Conservation (phyloP, 2,329 filamentous ascomycete genomes). For the Colletotrichum chrysophilum region DNA sequence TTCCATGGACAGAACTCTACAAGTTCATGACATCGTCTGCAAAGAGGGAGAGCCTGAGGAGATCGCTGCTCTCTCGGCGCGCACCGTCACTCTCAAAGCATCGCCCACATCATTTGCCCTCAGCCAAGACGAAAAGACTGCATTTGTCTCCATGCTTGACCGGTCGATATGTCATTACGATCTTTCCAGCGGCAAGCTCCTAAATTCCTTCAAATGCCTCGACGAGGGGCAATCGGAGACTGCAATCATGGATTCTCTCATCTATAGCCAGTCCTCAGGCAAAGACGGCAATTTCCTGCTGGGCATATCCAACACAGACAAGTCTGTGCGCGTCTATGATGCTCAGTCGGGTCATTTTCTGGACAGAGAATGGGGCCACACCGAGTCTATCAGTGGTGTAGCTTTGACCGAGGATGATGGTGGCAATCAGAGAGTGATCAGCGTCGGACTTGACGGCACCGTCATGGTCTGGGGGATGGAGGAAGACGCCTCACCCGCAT, state of each 20-base stretch:
- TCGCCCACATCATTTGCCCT: constrained; percentile 86
- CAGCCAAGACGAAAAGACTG: constrained; percentile 62
- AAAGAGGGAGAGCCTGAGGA: constrained; percentile 68
- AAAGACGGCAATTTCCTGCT: constrained; percentile 71
- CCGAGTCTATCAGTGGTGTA: constrained; percentile 88
- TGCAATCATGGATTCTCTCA: constrained; percentile 81
- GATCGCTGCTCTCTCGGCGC: constrained; percentile 78
- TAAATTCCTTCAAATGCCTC: constrained; percentile 79
- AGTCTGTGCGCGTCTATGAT: constrained; percentile 92
- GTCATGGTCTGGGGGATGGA: constrained; percentile 80
- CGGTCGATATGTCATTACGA: constrained; percentile 67
- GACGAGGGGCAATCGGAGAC: constrained; percentile 83
- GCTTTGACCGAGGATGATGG: constrained; percentile 69
- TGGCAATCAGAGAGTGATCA: constrained; percentile 66
- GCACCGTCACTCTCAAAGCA: constrained; percentile 82
- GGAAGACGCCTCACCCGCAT: constrained; percentile 45
- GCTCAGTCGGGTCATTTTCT: constrained; percentile 77
- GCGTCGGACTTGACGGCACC: constrained; percentile 79
- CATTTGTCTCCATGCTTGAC: constrained; percentile 66
- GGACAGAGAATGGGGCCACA: constrained; percentile 93
- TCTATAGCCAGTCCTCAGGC: constrained; percentile 61
- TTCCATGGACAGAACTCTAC: constrained; percentile 85
- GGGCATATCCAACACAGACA: constrained; percentile 93
- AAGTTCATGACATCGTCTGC: constrained; percentile 79
- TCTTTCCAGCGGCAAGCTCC: constrained; percentile 70